A percentile compares a stretch with the other conserved stretches of the same genome.
phyloP scores from a whole-genome alignment of 495 filamentous ascomycete genomes.

The Penicillium soppii region DNA sequence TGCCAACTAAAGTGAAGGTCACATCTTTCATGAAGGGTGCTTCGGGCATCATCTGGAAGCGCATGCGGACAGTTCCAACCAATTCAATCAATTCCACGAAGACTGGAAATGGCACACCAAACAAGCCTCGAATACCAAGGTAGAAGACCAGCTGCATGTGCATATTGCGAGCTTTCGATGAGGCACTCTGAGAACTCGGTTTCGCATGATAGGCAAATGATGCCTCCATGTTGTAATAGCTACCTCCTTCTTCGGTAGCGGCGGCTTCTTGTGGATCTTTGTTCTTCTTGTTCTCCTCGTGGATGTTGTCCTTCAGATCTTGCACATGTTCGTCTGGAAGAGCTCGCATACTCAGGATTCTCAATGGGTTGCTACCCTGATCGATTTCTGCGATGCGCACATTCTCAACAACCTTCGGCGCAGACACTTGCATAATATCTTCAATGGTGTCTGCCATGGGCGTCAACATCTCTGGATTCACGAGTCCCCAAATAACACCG shows the following conservation, averaged over 20 bases:
- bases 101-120: slow-evolving; percentile 86
- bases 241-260: slow-evolving; percentile 86
- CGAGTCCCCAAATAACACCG: slow-evolving; percentile 77
- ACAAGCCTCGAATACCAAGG: slow-evolving; percentile 67
- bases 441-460: slow-evolving; percentile 71
- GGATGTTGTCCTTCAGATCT: slow-evolving; percentile 76
- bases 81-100: slow-evolving; percentile 84
- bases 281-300: slow-evolving; percentile 70
- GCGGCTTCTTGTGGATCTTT: slow-evolving; percentile 87
- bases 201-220: slow-evolving; percentile 90
- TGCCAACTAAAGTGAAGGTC: slow-evolving; percentile 89
- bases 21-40: slow-evolving; percentile 88
- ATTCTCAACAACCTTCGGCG: slow-evolving; percentile 86
- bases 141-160: slow-evolving; percentile 97
- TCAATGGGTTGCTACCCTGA: slow-evolving; percentile 84
- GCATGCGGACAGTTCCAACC: slow-evolving; percentile 80
- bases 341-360: slow-evolving; percentile 85
- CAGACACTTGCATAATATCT: slow-evolving; percentile 95
- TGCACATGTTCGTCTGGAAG: slow-evolving; percentile 79
- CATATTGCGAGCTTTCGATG: slow-evolving; percentile 87
- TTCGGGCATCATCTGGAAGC: slow-evolving; percentile 82
- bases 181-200: slow-evolving; percentile 64
- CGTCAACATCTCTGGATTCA: slow-evolving; percentile 91
- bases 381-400: slow-evolving; percentile 95
- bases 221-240: slow-evolving; percentile 93